A percentile compares a stretch with the other conserved stretches of the same genome.
Conservation (phyloP, 441 rosid species). For the Arabidopsis lyrata region DNA sequence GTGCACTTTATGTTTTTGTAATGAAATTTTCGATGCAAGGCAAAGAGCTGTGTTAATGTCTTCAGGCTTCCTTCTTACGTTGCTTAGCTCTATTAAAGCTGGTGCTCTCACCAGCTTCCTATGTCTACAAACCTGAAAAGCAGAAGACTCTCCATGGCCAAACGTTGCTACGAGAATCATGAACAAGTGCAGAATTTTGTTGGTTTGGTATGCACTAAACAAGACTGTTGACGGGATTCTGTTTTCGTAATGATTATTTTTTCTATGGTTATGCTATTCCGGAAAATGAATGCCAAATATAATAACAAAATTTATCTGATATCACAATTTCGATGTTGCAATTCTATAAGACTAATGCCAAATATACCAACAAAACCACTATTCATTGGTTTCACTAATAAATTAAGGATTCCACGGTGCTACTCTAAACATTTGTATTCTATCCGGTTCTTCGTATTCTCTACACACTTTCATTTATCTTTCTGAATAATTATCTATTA, state of each 20-base stretch:
- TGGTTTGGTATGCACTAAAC: background rate
- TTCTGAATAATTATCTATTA: no score
- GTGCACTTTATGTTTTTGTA: conserved; percentile 16
- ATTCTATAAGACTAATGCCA: background rate
- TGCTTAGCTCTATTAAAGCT: no score
- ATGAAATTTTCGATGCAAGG: background rate
- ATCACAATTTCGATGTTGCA: background rate
- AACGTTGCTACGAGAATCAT: no score
- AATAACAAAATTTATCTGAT: background rate
- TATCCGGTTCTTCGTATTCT: background rate
- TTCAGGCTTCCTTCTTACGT: no score
- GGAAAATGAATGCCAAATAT: background rate
- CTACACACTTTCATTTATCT: background rate
- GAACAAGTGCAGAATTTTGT: no score
- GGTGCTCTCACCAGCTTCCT: no score
- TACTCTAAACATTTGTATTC: background rate
- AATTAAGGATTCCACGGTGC: background rate
- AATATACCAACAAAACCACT: background rate
- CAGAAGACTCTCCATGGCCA: no score
- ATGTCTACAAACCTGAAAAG: no score
- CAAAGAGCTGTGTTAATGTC: no score
- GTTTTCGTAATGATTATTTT: background rate
- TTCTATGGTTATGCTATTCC: background rate
- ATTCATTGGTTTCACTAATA: background rate
- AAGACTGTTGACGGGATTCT: background rate